phyloP scores from a whole-genome alignment of 2,329 filamentous ascomycete species.

The Scedosporium minutisporum region DNA sequence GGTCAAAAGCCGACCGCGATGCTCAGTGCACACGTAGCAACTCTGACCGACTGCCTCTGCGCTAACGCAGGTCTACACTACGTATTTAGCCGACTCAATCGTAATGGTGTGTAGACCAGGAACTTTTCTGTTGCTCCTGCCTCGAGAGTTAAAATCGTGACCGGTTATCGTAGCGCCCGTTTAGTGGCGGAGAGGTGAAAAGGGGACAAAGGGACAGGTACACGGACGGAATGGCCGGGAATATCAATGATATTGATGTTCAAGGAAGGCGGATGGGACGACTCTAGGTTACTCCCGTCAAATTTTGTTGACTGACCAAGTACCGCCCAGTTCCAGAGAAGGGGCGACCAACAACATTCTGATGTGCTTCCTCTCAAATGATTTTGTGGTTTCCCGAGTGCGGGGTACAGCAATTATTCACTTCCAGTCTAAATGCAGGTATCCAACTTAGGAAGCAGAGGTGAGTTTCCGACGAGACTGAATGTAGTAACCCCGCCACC shows the following conservation, averaged over 20 bases:
- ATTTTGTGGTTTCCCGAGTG: too few relatives aligned
- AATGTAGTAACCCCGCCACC: too few relatives aligned
- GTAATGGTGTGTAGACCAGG: neutral
- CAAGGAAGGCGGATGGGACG: neutral
- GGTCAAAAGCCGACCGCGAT: neutral
- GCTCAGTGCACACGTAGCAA: neutral
- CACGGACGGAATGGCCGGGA: neutral
- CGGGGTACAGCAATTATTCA: neutral
- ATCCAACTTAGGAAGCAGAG: neutral
- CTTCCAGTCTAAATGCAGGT: neutral
- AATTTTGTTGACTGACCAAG: too few relatives aligned
- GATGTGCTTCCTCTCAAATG: too few relatives aligned
- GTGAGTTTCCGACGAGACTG: too few relatives aligned
- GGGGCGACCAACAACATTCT: too few relatives aligned
- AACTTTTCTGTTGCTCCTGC: neutral
- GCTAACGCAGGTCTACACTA: neutral
- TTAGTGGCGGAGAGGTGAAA: neutral
- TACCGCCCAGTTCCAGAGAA: too few relatives aligned
- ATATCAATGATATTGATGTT: neutral
- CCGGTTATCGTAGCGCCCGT: neutral
- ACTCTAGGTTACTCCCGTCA: neutral
- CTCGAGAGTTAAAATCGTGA: neutral
- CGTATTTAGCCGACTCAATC: neutral
- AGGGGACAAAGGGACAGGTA: neutral
- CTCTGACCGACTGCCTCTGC: too few relatives aligned